These are phyloP conservation scores for Nosema muscidifuracis DNA, from an alignment of 371 early-diverging fungal genomes.

Conservation along the genomic window DNA sequence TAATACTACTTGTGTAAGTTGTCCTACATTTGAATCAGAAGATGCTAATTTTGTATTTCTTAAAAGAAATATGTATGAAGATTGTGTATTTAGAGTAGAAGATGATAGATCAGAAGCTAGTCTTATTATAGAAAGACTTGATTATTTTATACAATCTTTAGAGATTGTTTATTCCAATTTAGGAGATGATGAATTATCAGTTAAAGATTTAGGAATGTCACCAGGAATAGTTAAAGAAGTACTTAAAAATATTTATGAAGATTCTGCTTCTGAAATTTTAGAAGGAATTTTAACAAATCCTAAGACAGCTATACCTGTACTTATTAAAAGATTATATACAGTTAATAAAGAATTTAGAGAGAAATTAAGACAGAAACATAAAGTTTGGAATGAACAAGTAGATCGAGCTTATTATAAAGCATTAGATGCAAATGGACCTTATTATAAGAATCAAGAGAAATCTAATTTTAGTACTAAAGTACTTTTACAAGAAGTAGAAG, in stretches of 20 bases:
- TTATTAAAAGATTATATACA: constrained; percentile 84
- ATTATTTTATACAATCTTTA: constrained; percentile 76
- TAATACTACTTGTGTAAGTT: constrained; percentile 83
- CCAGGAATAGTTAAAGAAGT: constrained; percentile 67
- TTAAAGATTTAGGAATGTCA: constrained; percentile 67
- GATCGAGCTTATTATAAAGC: constrained; percentile 86
- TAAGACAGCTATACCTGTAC: constrained; percentile 79
- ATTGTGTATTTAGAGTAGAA: constrained; percentile 83
- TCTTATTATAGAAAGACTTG: constrained; percentile 81
- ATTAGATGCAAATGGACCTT: constrained; percentile 80
- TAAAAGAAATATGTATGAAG: constrained; percentile 84
- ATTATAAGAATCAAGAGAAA: constrained; percentile 77
- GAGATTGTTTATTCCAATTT: constrained; percentile 69
- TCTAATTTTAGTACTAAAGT: constrained; percentile 71
- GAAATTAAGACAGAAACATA: constrained; percentile 73
- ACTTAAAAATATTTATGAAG: constrained; percentile 65
- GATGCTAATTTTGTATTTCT: constrained; percentile 81
- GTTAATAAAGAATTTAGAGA: constrained; percentile 92
- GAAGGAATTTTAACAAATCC: constrained; percentile 81
- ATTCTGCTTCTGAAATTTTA: constrained; percentile 54
- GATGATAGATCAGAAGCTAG: constrained; percentile 97
- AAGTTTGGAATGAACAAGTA: constrained; percentile 85
- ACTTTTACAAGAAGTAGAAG: constrained; percentile 75
- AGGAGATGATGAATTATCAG: constrained; percentile 67
- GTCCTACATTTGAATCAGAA: constrained; percentile 85